Percentiles rank a stretch among this genome's conserved stretches.
Conservation (phyloP, 305 asterid genomes). For the Nicotiana rustica region DNA sequence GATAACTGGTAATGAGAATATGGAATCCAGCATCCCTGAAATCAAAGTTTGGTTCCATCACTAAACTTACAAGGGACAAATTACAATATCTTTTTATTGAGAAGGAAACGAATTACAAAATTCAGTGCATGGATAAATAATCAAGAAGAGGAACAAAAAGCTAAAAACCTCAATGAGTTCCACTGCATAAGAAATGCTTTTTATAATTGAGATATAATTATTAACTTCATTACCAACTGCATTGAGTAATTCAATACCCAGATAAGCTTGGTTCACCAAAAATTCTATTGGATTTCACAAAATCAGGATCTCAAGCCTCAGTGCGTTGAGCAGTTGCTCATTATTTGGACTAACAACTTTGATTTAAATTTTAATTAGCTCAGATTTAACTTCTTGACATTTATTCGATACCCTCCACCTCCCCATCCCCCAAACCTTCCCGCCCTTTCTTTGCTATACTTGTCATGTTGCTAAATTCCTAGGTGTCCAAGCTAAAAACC, state of each 20-base stretch:
- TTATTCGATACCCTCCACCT: neutral
- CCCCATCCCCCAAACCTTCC: neutral
- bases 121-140: constrained; percentile 1
- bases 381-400: neutral
- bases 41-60: constrained; percentile 36
- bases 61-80: neutral
- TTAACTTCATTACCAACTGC: constrained; percentile 16
- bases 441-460: neutral
- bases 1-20: constrained; percentile 96
- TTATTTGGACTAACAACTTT: neutral
- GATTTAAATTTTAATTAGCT: neutral
- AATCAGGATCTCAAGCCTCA: neutral
- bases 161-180: constrained; percentile 22
- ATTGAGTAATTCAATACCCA: constrained; percentile 10
- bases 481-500: neutral
- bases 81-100: neutral
- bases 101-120: too few species aligned
- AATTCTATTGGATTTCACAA: constrained; percentile 10
- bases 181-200: constrained; percentile 15
- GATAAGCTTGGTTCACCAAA: constrained; percentile 4
- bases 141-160: constrained; percentile 30
- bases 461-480: neutral
- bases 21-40: constrained; percentile 97
- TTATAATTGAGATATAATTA: constrained; percentile 6
- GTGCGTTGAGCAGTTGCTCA: constrained; percentile 13